These are phyloP conservation scores for Mrakia frigida DNA, from an alignment of 768 basidiomycete species.

Conservation along the genomic window DNA sequence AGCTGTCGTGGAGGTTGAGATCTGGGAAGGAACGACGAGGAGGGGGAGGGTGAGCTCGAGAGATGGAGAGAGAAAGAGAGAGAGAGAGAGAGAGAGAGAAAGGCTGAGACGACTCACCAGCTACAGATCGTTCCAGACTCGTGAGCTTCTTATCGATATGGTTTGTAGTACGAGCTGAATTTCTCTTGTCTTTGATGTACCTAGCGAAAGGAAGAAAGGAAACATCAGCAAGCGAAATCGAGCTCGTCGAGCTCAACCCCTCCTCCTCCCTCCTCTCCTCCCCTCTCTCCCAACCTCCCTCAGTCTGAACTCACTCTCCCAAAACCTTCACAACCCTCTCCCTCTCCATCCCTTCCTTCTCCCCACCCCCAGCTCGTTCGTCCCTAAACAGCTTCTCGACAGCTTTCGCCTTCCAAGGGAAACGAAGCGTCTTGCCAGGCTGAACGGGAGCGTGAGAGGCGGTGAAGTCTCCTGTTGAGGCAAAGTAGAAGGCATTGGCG, in stretches of 20 bases:
- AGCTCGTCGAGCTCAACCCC: too few relatives aligned
- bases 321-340: neutral
- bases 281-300: neutral
- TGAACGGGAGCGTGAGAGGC: neutral
- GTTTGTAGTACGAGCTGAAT: neutral
- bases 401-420: neutral
- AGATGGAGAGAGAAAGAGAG: neutral
- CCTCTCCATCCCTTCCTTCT: neutral
- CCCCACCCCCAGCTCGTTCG: neutral
- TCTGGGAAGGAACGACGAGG: neutral
- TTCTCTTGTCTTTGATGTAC: conserved; percentile 2
- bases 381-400: neutral
- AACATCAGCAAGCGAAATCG: too few relatives aligned
- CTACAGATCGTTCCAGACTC: neutral
- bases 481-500: neutral
- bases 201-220: neutral
- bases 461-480: neutral
- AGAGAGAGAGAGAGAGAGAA: neutral
- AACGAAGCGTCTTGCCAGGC: neutral
- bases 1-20: neutral
- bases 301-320: neutral
- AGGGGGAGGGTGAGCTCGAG: neutral
- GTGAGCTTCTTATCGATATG: neutral
- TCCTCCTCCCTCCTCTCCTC: neutral
- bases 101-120: neutral